Evolutionary conservation across 768 basidiomycete genomes (phyloP).

Genomic region (Sutorius australiensis): DNA sequence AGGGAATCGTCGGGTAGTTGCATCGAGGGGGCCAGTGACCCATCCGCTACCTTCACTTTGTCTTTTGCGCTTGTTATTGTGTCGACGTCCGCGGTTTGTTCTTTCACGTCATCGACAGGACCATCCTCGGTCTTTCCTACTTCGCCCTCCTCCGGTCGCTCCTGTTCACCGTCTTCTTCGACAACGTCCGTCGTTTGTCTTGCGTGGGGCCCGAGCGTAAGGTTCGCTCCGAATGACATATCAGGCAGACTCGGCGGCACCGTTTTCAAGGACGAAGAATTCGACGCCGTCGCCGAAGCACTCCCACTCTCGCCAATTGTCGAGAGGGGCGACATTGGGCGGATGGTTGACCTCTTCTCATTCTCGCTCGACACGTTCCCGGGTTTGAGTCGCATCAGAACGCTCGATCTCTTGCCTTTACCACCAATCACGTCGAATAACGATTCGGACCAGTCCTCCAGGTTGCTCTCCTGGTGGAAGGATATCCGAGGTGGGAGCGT

Average conservation of each 20-base stretch:
- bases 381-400: not conserved
- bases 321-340: slow-evolving; percentile 7
- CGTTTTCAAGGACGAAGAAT: not conserved
- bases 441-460: slow-evolving; percentile 53
- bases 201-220: slow-evolving; percentile 14
- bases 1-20: slow-evolving; percentile 14
- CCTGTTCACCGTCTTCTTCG: slow-evolving; percentile 14
- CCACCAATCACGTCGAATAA: slow-evolving; percentile 50
- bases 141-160: not conserved
- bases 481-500: slow-evolving; percentile 51
- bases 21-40: not conserved
- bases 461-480: slow-evolving; percentile 45
- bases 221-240: slow-evolving; percentile 19
- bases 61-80: not conserved
- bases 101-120: not conserved
- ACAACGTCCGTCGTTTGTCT: slow-evolving; percentile 3
- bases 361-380: slow-evolving; percentile 3
- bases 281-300: slow-evolving; percentile 2
- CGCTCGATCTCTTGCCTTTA: slow-evolving; percentile 15
- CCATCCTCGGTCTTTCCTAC: not conserved
- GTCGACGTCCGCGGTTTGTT: not conserved
- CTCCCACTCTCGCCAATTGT: not conserved
- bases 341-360: slow-evolving; percentile 19
- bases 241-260: slow-evolving; percentile 12
- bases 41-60: not conserved